phyloP scores from a whole-genome alignment of 192 early-diverging fungal genomes.

The Backusella tuberculispora region DNA sequence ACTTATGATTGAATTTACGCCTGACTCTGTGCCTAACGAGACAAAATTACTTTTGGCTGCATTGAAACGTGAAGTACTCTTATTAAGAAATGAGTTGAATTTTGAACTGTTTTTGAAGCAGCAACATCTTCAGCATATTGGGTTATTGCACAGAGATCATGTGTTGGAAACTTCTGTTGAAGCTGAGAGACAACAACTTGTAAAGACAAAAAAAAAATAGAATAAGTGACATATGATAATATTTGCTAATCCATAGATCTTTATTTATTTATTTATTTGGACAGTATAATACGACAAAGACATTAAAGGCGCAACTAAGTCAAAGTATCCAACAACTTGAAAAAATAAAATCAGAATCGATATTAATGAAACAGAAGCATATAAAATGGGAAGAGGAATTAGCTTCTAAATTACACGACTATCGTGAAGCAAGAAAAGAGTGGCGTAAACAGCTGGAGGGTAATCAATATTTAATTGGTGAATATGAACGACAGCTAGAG shows the following conservation, averaged over 20 bases:
- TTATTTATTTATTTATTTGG: too few species aligned
- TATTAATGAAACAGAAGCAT: conserved; percentile 52
- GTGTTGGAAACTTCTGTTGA: conserved; percentile 57
- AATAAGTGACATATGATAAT: neutral
- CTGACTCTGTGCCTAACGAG: neutral
- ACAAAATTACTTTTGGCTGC: conserved; percentile 39
- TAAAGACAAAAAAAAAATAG: neutral
- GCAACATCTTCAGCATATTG: conserved; percentile 65
- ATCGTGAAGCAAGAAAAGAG: conserved; percentile 52
- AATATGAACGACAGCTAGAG: conserved; percentile 29
- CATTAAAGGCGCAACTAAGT: conserved; percentile 48
- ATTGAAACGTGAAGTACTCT: conserved; percentile 56
- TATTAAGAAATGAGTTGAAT: conserved; percentile 60
- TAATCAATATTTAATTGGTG: conserved; percentile 34
- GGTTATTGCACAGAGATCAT: conserved; percentile 56
- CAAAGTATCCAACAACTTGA: conserved; percentile 44
- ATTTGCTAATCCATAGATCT: too few species aligned
- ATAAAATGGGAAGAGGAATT: conserved; percentile 59
- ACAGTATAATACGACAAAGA: conserved; percentile 52
- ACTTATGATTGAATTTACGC: too few species aligned
- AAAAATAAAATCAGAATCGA: conserved; percentile 49
- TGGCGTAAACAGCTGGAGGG: conserved; percentile 49
- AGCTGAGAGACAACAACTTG: conserved; percentile 54
- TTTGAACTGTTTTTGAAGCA: conserved; percentile 66
- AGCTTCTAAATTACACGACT: conserved; percentile 47